A percentile compares a stretch with the other conserved stretches of the same genome.
Evolutionary conservation across 495 filamentous ascomycete species (phyloP).

Genomic region (Cladorrhinum samala): DNA sequence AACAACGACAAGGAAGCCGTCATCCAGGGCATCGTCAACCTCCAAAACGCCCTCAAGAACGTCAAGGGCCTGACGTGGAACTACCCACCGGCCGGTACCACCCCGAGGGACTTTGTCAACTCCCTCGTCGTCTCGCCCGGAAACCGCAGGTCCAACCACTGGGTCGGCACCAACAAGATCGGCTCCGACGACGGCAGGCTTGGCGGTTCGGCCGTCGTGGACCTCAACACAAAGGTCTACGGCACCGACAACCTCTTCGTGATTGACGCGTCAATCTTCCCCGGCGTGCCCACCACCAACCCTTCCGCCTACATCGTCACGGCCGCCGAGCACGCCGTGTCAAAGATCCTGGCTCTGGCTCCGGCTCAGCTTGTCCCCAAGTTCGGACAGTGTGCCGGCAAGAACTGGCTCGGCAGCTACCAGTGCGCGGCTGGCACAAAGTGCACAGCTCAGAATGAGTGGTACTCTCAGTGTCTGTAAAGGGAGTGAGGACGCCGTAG

Average conservation of each 20-base stretch:
- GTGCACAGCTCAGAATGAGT: slow-evolving; percentile 21
- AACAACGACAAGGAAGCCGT: slow-evolving; percentile 47
- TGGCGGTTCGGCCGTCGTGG: slow-evolving; percentile 63
- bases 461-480: slow-evolving; percentile 28
- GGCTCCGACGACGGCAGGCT: slow-evolving; percentile 59
- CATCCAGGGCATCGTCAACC: slow-evolving; percentile 52
- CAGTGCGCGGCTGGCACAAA: slow-evolving; percentile 16
- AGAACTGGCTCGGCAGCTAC: slow-evolving; percentile 21
- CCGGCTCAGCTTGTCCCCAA: slow-evolving; percentile 8
- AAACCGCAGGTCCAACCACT: slow-evolving; percentile 62
- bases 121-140: slow-evolving; percentile 38
- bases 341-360: slow-evolving; percentile 43
- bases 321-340: slow-evolving; percentile 48
- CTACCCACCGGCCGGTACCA: slow-evolving; percentile 45
- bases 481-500: neutral
- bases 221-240: slow-evolving; percentile 62
- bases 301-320: slow-evolving; percentile 55
- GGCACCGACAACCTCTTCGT: slow-evolving; percentile 66
- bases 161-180: slow-evolving; percentile 58
- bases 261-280: slow-evolving; percentile 59
- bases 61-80: slow-evolving; percentile 50
- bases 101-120: slow-evolving; percentile 50
- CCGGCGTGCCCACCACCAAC: slow-evolving; percentile 54
- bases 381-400: slow-evolving; percentile 42
- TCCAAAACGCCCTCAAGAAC: slow-evolving; percentile 48